A percentile compares a stretch with the other conserved stretches of the same genome.
phyloP scores from a whole-genome alignment of 2,329 filamentous ascomycete genomes.

The Xylariaceae sp. region DNA sequence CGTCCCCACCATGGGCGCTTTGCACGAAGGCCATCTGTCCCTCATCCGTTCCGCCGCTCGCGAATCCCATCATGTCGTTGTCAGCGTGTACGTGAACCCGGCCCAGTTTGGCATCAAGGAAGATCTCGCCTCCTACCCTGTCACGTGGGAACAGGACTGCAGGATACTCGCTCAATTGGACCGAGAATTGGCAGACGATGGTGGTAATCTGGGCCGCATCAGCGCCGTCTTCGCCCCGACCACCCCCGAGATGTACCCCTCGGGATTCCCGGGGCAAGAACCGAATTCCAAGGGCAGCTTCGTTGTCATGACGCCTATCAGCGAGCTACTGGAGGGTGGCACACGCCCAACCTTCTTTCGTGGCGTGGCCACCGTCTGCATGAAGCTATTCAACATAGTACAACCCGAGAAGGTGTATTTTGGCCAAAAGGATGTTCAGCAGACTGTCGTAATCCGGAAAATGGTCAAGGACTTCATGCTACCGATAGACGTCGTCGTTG shows the following conservation, averaged over 20 bases:
- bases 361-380: slow-evolving; percentile 93
- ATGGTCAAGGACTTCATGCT: slow-evolving; percentile 88
- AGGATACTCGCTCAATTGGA: slow-evolving; percentile 66
- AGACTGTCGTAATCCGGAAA: slow-evolving; percentile 83
- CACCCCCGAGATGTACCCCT: slow-evolving; percentile 84
- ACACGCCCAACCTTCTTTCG: slow-evolving; percentile 93
- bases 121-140: slow-evolving; percentile 84
- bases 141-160: slow-evolving; percentile 81
- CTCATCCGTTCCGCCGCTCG: slow-evolving; percentile 79
- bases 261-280: slow-evolving; percentile 69
- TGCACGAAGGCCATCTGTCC: slow-evolving; percentile 88
- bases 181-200: slow-evolving; percentile 64
- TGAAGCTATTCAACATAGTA: slow-evolving; percentile 86
- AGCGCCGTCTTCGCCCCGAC: slow-evolving; percentile 83
- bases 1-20: slow-evolving; percentile 95
- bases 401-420: slow-evolving; percentile 81
- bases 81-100: slow-evolving; percentile 94
- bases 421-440: slow-evolving; percentile 96
- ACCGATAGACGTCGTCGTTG: slow-evolving; percentile 69
- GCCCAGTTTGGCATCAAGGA: slow-evolving; percentile 91
- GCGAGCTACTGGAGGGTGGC: slow-evolving; percentile 76
- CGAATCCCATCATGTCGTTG: slow-evolving; percentile 83
- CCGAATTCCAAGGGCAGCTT: slow-evolving; percentile 80
- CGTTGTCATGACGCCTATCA: slow-evolving; percentile 84
- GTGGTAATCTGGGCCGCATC: slow-evolving; percentile 63